These are phyloP conservation scores for Bipolaris victoriae DNA, from an alignment of 2,329 filamentous ascomycete genomes.

Conservation along the genomic window DNA sequence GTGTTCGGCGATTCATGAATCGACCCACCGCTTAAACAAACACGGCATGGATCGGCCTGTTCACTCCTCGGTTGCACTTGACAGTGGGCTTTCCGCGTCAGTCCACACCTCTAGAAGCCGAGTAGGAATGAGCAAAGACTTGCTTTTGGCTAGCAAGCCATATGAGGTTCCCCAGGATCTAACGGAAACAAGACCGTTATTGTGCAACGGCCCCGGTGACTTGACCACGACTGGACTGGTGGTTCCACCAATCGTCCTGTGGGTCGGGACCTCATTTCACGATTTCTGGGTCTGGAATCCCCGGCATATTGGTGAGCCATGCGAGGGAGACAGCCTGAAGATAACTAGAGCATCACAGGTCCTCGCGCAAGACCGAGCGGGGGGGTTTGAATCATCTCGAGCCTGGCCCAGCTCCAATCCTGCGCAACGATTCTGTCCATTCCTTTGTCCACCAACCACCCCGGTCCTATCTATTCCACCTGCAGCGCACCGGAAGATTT, in stretches of 20 bases:
- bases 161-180: conserved; percentile 31
- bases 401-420: conserved; percentile 16
- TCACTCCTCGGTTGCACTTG: neutral
- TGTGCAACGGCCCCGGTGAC: conserved; percentile 24
- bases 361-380: conserved; percentile 19
- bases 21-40: conserved; percentile 6
- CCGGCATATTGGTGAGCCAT: conserved; percentile 22
- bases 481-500: conserved; percentile 10
- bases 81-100: conserved; percentile 11
- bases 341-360: conserved; percentile 25
- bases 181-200: conserved; percentile 21
- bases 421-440: conserved; percentile 12
- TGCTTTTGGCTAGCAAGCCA: conserved; percentile 24
- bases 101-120: conserved; percentile 1
- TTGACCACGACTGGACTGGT: conserved; percentile 18
- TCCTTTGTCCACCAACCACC: conserved; percentile 8
- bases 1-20: conserved; percentile 6
- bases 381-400: conserved; percentile 17
- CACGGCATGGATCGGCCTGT: neutral
- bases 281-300: conserved; percentile 27
- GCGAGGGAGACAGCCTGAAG: conserved; percentile 18
- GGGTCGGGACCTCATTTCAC: conserved; percentile 26
- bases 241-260: conserved; percentile 38
- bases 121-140: conserved; percentile 15
- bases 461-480: conserved; percentile 3